A percentile compares a stretch with the other conserved stretches of the same genome.
phyloP scores from a whole-genome alignment of 2,329 filamentous ascomycete species.

The Pezicula radicicola region DNA sequence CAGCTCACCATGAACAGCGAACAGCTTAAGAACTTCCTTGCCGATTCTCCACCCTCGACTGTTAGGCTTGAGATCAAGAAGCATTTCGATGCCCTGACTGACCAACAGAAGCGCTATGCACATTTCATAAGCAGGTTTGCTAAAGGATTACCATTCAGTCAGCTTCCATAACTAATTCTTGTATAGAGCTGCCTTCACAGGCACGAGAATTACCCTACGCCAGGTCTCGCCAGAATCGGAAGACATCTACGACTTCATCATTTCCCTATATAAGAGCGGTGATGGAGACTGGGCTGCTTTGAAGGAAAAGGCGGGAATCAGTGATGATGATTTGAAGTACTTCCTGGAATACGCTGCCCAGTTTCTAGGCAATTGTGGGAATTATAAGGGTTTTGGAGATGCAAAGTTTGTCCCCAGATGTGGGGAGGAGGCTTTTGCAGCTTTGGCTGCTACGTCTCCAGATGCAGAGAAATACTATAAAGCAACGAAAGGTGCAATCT shows the following conservation, averaged over 20 bases:
- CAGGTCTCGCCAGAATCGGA: slow-evolving; percentile 82
- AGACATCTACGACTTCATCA: slow-evolving; percentile 76
- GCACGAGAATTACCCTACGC: slow-evolving; percentile 73
- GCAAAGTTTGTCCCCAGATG: slow-evolving; percentile 79
- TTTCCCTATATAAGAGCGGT: slow-evolving; percentile 64
- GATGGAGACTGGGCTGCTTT: slow-evolving; percentile 70
- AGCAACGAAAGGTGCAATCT: slow-evolving; percentile 69
- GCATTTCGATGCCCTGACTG: slow-evolving; percentile 77
- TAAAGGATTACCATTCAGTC: not conserved
- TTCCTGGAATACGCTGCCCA: slow-evolving; percentile 78
- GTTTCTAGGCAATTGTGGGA: slow-evolving; percentile 75
- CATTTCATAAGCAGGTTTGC: slow-evolving; percentile 80
- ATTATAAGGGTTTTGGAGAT: slow-evolving; percentile 87
- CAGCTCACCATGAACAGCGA: slow-evolving; percentile 48
- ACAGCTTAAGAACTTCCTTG: slow-evolving; percentile 74
- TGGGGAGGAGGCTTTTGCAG: slow-evolving; percentile 58
- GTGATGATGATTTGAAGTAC: slow-evolving; percentile 58
- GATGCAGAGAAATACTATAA: slow-evolving; percentile 64
- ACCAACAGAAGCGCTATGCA: slow-evolving; percentile 84
- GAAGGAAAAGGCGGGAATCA: slow-evolving; percentile 60
- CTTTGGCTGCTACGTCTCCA: slow-evolving; percentile 57
- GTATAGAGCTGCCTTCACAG: slow-evolving; percentile 69
- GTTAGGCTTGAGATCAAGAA: slow-evolving; percentile 88
- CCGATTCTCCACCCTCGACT: slow-evolving; percentile 85
- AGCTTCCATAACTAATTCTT: slow-evolving; percentile 5